Percentiles rank a stretch among this genome's conserved stretches.
Evolutionary conservation across 1,139 yeast species (phyloP).

Genomic region (Taphrina wiesneri): DNA sequence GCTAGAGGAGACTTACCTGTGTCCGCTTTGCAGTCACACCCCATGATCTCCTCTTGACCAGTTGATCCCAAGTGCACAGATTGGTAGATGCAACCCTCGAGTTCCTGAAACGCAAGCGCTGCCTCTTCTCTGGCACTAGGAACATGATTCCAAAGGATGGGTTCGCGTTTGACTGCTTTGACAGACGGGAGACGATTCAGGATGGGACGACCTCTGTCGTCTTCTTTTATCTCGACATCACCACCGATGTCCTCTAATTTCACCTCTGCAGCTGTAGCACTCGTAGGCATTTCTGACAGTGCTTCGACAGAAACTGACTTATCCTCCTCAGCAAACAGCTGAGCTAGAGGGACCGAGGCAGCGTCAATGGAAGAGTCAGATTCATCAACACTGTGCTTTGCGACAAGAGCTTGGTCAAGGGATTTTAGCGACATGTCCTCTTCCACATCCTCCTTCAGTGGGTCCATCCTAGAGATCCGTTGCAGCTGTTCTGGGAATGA

Average conservation of each 20-base stretch:
- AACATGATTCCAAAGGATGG: slow-evolving; percentile 51
- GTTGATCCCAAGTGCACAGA: slow-evolving; percentile 63
- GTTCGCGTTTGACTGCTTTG: slow-evolving; percentile 9
- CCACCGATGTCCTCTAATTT: slow-evolving; percentile 14
- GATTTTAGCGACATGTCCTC: too few species aligned
- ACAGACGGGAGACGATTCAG: not conserved
- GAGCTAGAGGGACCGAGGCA: not conserved
- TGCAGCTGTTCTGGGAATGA: not conserved
- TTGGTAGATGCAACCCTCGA: slow-evolving; percentile 63
- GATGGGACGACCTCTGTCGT: slow-evolving; percentile 8
- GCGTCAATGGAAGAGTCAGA: not conserved
- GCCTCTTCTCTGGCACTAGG: slow-evolving; percentile 76
- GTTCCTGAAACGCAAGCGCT: slow-evolving; percentile 54
- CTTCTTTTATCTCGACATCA: slow-evolving; percentile 8
- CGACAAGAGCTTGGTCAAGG: not conserved
- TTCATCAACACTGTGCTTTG: not conserved
- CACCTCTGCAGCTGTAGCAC: not conserved
- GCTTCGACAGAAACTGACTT: not conserved
- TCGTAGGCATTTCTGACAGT: not conserved
- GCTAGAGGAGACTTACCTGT: slow-evolving; percentile 45
- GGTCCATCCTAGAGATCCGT: not conserved
- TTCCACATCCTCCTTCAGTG: too few species aligned
- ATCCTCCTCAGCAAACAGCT: not conserved
- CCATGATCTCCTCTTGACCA: slow-evolving; percentile 74
- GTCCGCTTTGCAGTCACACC: slow-evolving; percentile 77